phyloP scores from a whole-genome alignment of 75 land plant genomes.

The Isoetes taiwanensis region DNA sequence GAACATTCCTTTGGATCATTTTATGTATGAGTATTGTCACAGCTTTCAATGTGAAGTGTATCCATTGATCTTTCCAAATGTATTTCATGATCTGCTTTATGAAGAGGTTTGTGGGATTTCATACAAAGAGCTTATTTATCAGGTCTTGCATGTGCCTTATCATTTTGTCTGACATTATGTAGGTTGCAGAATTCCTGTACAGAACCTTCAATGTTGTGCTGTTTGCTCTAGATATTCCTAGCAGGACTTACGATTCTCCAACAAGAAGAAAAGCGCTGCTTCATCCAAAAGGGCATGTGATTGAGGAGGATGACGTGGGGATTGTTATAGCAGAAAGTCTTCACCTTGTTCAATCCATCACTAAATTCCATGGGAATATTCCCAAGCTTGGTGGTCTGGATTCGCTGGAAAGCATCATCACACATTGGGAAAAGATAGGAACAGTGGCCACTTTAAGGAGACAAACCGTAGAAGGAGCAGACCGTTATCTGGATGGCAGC shows the following conservation, averaged over 20 bases:
- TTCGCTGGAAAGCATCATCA: neutral
- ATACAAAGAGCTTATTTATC: no score
- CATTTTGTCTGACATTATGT: neutral
- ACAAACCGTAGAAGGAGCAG: neutral
- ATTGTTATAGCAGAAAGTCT: slow-evolving; percentile 13
- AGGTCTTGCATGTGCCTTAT: no score
- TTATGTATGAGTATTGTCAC: slow-evolving; percentile 7
- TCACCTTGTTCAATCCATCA: slow-evolving; percentile 12
- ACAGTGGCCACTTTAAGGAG: slow-evolving; percentile 11
- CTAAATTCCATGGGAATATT: slow-evolving; percentile 7
- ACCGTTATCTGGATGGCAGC: neutral
- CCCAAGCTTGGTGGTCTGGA: slow-evolving; percentile 7
- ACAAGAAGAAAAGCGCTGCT: slow-evolving; percentile 13
- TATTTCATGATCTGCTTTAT: slow-evolving; percentile 10
- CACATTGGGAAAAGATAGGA: slow-evolving; percentile 9
- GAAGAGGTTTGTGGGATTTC: slow-evolving; percentile 19
- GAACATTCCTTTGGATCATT: neutral
- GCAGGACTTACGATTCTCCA: neutral
- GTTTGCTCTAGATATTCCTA: slow-evolving; percentile 10
- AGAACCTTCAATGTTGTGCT: slow-evolving; percentile 7
- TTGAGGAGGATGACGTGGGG: slow-evolving; percentile 15
- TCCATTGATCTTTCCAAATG: slow-evolving; percentile 9
- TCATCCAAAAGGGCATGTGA: slow-evolving; percentile 20
- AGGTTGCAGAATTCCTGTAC: slow-evolving; percentile 11
- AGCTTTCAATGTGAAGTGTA: slow-evolving; percentile 16